phyloP scores from a whole-genome alignment of 495 filamentous ascomycete species.

The Elaphomyces granulatus region DNA sequence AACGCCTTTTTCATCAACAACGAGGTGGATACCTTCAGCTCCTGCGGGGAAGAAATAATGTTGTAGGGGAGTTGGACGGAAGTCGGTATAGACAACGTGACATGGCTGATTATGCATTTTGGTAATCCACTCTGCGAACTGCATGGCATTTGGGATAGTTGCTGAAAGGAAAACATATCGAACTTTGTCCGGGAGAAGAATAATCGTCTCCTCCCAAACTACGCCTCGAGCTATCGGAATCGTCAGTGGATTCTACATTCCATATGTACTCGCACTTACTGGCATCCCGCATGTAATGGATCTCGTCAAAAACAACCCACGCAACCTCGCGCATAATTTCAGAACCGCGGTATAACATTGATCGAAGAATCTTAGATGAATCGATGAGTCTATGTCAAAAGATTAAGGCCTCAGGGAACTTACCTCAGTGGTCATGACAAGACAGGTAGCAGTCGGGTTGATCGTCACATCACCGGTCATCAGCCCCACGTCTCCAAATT shows the following conservation, averaged over 20 bases:
- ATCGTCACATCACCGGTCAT: constrained; percentile 99
- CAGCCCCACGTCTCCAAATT: constrained; percentile 92
- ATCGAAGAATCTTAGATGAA: constrained; percentile 63
- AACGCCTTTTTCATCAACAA: constrained; percentile 89
- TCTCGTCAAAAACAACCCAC: constrained; percentile 97
- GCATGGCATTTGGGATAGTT: constrained; percentile 98
- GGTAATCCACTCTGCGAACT: constrained; percentile 97
- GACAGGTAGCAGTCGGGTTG: constrained; percentile 92
- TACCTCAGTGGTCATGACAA: constrained; percentile 95
- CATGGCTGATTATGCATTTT: constrained; percentile 95
- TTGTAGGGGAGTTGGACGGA: constrained; percentile 87
- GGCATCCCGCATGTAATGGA: constrained; percentile 95
- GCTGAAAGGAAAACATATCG: constrained; percentile 96
- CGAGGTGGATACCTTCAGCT: constrained; percentile 81
- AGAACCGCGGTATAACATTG: constrained; percentile 95
- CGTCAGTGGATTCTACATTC: constrained; percentile 4
- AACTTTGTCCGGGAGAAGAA: constrained; percentile 92
- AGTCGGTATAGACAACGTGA: constrained; percentile 97
- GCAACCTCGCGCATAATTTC: constrained; percentile 98
- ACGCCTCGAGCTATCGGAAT: constrained; percentile 56
- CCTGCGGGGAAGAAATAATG: constrained; percentile 96
- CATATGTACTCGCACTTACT: constrained; percentile 16
- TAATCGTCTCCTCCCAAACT: constrained; percentile 98
- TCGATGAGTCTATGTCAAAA: too few species aligned
- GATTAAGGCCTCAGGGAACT: too few species aligned